Conservation (phyloP, 441 rosid genomes). For the Melastoma candidum region DNA sequence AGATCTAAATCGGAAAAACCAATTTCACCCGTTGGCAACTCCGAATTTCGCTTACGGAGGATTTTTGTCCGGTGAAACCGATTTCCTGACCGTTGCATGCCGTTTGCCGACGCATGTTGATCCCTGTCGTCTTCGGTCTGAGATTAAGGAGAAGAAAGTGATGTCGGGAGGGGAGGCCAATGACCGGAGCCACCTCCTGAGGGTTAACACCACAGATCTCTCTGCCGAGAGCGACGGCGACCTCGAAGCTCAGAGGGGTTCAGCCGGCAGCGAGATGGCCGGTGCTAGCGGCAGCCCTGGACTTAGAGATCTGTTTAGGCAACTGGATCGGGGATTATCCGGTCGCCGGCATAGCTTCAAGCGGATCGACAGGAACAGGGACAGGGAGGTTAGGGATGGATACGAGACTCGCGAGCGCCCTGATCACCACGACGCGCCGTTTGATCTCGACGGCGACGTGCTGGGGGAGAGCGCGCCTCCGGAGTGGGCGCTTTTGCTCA, state of each 20-base stretch:
- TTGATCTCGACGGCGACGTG: constrained; percentile 23
- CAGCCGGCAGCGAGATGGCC: constrained; percentile 8
- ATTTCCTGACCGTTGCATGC: too few relatives aligned
- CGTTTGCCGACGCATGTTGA: too few relatives aligned
- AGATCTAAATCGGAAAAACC: too few relatives aligned
- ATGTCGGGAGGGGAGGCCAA: constrained; percentile 10
- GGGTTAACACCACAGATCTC: constrained; percentile 24
- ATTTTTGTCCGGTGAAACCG: too few relatives aligned
- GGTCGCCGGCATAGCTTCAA: constrained; percentile 48
- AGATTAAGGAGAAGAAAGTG: too few relatives aligned
- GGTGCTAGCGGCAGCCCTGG: not conserved
- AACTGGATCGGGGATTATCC: constrained; percentile 59
- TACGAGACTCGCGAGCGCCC: constrained; percentile 8
- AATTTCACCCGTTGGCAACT: too few relatives aligned
- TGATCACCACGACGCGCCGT: constrained; percentile 16
- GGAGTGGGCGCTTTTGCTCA: constrained; percentile 83
- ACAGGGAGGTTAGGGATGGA: constrained; percentile 8
- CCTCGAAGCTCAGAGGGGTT: constrained; percentile 33
- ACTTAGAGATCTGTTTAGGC: constrained; percentile 50
- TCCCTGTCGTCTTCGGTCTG: too few relatives aligned
- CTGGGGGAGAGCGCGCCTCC: constrained; percentile 77
- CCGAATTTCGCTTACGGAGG: too few relatives aligned
- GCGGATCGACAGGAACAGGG: constrained; percentile 28
- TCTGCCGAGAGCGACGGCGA: constrained; percentile 7
- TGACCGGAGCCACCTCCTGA: constrained; percentile 39